phyloP scores from a whole-genome alignment of 345 rosid species.

The Salix brachista region DNA sequence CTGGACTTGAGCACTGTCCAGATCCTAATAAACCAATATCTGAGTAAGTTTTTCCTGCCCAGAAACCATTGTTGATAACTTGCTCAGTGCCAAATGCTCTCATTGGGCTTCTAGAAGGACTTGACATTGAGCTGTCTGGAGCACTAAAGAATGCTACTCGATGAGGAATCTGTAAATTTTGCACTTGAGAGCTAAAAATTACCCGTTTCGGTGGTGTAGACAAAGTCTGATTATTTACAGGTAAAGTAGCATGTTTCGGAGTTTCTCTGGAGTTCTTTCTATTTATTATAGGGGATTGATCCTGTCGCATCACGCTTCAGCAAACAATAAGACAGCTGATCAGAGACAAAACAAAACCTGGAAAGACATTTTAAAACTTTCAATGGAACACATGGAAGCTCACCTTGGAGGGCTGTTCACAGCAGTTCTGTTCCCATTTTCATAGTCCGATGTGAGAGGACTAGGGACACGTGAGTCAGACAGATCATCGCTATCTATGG shows the following conservation, averaged over 20 bases:
- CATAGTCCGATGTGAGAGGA: constrained; percentile 27
- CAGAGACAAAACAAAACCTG: constrained; percentile 11
- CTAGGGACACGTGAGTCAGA: constrained; percentile 21
- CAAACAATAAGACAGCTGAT: constrained; percentile 10
- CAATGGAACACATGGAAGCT: not conserved
- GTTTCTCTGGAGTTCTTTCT: constrained; percentile 53
- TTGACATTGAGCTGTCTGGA: constrained; percentile 91
- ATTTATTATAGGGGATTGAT: constrained; percentile 34
- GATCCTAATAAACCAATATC: constrained; percentile 71
- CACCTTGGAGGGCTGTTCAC: constrained; percentile 31
- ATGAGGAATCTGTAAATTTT: constrained; percentile 63
- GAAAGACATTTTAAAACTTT: not conserved
- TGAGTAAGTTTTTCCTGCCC: constrained; percentile 61
- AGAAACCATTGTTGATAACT: constrained; percentile 56
- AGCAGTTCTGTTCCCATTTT: constrained; percentile 23
- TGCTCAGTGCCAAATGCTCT: constrained; percentile 70
- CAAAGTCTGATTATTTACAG: constrained; percentile 43
- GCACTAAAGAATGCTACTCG: constrained; percentile 69
- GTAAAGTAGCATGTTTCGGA: constrained; percentile 51
- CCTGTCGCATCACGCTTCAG: constrained; percentile 51
- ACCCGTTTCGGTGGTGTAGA: constrained; percentile 66
- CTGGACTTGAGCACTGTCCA: constrained; percentile 97
- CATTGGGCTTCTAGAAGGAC: constrained; percentile 98
- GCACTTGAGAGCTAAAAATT: constrained; percentile 50
- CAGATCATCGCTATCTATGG: constrained; percentile 21